phyloP scores from a whole-genome alignment of 2,329 filamentous ascomycete genomes.

The Cladosporium sp. region DNA sequence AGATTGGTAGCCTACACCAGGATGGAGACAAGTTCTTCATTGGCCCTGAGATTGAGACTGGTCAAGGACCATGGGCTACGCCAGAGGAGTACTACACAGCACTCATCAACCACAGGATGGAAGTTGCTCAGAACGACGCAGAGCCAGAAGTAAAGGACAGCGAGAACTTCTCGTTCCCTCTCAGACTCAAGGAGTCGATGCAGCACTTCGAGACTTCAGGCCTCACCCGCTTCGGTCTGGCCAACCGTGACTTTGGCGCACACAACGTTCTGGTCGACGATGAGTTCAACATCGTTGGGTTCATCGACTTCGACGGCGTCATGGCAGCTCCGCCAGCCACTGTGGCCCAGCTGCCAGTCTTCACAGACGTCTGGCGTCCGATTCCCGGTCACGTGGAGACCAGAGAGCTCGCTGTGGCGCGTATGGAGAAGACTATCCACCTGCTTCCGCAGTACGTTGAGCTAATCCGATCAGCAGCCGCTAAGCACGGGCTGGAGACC shows the following conservation, averaged over 20 bases:
- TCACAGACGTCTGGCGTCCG: neutral
- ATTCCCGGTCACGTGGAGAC: neutral
- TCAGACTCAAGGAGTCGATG: neutral
- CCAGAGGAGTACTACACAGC: neutral
- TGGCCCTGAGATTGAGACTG: neutral
- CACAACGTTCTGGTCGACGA: constrained; percentile 15
- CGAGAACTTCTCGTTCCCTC: neutral
- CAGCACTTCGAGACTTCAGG: neutral
- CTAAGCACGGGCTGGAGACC: neutral
- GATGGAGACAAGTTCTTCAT: neutral
- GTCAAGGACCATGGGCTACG: neutral
- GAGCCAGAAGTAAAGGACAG: neutral
- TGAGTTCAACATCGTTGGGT: constrained; percentile 12
- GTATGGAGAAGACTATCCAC: neutral
- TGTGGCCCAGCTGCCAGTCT: constrained; percentile 1
- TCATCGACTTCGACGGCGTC: constrained; percentile 12
- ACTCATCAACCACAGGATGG: neutral
- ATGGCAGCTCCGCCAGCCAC: constrained; percentile 7
- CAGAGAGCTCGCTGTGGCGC: neutral
- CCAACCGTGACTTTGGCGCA: constrained; percentile 8
- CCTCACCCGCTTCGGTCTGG: neutral
- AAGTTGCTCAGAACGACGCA: too few species aligned
- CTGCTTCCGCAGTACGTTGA: neutral
- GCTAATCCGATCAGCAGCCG: neutral
- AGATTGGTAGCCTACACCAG: neutral